phyloP scores from a whole-genome alignment of 306 rosid species.

The Alnus glutinosa region DNA sequence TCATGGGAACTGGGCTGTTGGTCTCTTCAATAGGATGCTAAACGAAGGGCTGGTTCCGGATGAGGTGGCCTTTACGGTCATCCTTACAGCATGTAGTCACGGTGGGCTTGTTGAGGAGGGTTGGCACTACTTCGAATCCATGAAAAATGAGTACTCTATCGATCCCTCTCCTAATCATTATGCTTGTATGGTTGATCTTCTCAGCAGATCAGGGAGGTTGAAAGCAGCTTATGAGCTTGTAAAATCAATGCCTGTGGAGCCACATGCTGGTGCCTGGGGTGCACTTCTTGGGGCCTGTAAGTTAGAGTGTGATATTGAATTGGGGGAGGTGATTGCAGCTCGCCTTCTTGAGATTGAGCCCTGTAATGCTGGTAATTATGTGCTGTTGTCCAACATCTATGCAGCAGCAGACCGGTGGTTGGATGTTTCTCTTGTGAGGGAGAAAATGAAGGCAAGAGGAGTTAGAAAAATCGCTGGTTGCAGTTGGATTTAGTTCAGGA shows the following conservation, averaged over 20 bases:
- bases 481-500: constrained; percentile 34
- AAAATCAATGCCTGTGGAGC: constrained; percentile 53
- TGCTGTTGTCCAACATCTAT: constrained; percentile 68
- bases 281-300: constrained; percentile 82
- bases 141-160: constrained; percentile 44
- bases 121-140: constrained; percentile 55
- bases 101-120: constrained; percentile 75
- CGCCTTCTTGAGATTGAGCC: constrained; percentile 64
- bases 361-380: constrained; percentile 61
- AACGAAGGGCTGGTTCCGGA: constrained; percentile 67
- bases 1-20: constrained; percentile 51
- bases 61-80: constrained; percentile 70
- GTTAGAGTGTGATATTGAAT: constrained; percentile 42
- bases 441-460: constrained; percentile 61
- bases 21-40: constrained; percentile 63
- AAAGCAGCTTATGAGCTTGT: constrained; percentile 65
- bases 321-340: constrained; percentile 65
- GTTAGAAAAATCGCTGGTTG: constrained; percentile 60
- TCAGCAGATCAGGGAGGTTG: constrained; percentile 63
- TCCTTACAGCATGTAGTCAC: constrained; percentile 71
- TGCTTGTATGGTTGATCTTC: constrained; percentile 81
- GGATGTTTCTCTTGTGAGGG: constrained; percentile 47
- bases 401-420: constrained; percentile 46
- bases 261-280: constrained; percentile 73
- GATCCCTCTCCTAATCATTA: constrained; percentile 68